These are phyloP conservation scores for Coniochaeta sp. DNA, from an alignment of 2,329 filamentous ascomycete species.

Conservation along the genomic window DNA sequence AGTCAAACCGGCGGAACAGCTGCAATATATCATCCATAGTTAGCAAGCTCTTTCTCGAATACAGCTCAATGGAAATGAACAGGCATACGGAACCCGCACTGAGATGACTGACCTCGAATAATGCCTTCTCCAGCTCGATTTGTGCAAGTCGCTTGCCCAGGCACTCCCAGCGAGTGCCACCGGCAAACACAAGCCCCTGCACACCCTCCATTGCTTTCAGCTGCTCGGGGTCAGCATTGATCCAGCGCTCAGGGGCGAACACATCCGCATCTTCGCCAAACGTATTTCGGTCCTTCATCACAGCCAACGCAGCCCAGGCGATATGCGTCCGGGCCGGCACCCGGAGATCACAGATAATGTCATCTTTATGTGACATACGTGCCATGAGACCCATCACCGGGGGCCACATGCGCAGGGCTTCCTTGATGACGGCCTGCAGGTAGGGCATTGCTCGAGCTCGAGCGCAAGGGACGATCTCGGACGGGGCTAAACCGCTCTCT, in stretches of 20 bases:
- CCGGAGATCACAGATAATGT: slow-evolving; percentile 5
- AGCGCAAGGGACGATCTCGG: not conserved
- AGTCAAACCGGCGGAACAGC: slow-evolving; percentile 9
- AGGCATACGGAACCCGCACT: not conserved
- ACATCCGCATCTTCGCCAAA: slow-evolving; percentile 8
- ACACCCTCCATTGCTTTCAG: slow-evolving; percentile 8
- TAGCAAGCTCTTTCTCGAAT: not conserved
- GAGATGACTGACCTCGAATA: slow-evolving; percentile 9
- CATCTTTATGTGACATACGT: slow-evolving; percentile 3
- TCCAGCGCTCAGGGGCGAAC: slow-evolving; percentile 7
- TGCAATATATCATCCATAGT: not conserved
- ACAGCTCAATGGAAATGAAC: not conserved
- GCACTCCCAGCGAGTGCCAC: slow-evolving; percentile 10
- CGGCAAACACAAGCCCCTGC: slow-evolving; percentile 7
- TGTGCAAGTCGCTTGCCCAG: slow-evolving; percentile 8
- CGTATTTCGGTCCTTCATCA: slow-evolving; percentile 5
- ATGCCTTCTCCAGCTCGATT: slow-evolving; percentile 9
- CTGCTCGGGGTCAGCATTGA: slow-evolving; percentile 4
- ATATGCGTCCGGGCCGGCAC: slow-evolving; percentile 8
- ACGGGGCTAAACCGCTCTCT: not conserved
- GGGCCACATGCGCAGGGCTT: slow-evolving; percentile 8
- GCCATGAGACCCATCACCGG: slow-evolving; percentile 6
- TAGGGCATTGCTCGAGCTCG: slow-evolving; percentile 6
- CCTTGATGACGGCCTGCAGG: slow-evolving; percentile 8
- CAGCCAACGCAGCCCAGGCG: slow-evolving; percentile 1